Evolutionary conservation across 352 stramenopile species (phyloP), one percentile per base, ranked within the genome.

Genomic region (Globisporangium megalacanthum): DNA sequence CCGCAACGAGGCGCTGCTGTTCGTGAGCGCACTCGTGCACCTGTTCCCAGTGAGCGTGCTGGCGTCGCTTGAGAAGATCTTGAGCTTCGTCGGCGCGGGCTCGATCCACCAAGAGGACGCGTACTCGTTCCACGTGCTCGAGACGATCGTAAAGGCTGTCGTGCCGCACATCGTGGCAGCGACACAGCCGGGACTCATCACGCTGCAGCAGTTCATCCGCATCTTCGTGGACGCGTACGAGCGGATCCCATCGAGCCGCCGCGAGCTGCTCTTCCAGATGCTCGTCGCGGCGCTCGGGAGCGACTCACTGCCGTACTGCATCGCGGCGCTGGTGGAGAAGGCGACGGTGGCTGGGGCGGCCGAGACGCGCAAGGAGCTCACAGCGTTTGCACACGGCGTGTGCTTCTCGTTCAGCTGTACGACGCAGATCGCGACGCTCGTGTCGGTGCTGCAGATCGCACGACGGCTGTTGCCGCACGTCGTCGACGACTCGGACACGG

Each of bases 41-140:
- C 64, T 94, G 51, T 83, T 88, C 53, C 83, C 86, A 0, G 57
- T 69, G 10, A 90, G 72, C 64, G 83, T 95, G 2, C 72, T 93
- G 4, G 60, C 70, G 36, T 91, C 83, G 45, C 62, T 95, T n/a
- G 77, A 89, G 53, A 86, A 86, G 49, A 89, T 95, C 44, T 46
- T 95, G 45, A 72, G 69, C 36, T 89, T 90, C 42, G 60, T 90
- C 9, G 75, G 73, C 49, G 65, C 60, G 14, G 73, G 75, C 0
- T 77, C 70, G 2, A 86, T 91, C 52, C 77, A 79, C 45, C 73
- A 89, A 33, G 75, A 92, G 14, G 86, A 95, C 51, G 86, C 89
- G 41, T 92, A 95, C 68, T 92, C 86, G 51, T 94, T 92, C 61
- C 75, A 92, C 45, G 83, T 95, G 37, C 68, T 95, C n/a, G 79